phyloP scores from a whole-genome alignment of 2,329 filamentous ascomycete genomes.

The Hypoxylon sp. region DNA sequence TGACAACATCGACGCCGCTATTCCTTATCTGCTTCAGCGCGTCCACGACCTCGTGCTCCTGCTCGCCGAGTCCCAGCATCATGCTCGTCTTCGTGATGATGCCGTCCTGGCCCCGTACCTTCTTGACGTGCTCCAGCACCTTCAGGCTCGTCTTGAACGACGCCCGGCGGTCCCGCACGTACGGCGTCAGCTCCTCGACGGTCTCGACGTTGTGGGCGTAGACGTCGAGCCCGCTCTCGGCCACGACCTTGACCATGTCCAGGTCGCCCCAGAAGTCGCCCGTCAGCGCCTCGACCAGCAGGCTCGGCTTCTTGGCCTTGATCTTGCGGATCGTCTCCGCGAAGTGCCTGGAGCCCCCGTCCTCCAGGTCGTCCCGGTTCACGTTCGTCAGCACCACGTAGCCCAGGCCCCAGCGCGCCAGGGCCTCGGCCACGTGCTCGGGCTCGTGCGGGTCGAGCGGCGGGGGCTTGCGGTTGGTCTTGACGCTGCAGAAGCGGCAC shows the following conservation, averaged over 20 bases:
- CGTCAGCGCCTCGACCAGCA: slow-evolving; percentile 86
- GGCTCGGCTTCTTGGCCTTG: slow-evolving; percentile 82
- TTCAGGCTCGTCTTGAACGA: slow-evolving; percentile 87
- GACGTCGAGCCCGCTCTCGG: slow-evolving; percentile 89
- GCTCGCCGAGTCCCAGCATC: slow-evolving; percentile 96
- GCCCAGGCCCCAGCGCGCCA: slow-evolving; percentile 91
- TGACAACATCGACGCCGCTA: slow-evolving; percentile 90
- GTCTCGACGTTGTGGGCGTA: slow-evolving; percentile 99
- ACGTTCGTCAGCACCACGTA: slow-evolving; percentile 96
- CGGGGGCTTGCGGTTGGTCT: slow-evolving; percentile 80
- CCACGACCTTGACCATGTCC: slow-evolving; percentile 88
- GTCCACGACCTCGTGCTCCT: slow-evolving; percentile 85
- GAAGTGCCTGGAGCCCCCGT: slow-evolving; percentile 90
- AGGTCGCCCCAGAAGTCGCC: slow-evolving; percentile 89
- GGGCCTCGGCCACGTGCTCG: slow-evolving; percentile 94
- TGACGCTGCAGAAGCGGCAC: slow-evolving; percentile 97
- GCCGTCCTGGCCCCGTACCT: slow-evolving; percentile 71
- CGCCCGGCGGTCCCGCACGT: slow-evolving; percentile 88
- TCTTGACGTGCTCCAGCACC: slow-evolving; percentile 86
- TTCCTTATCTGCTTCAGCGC: slow-evolving; percentile 83
- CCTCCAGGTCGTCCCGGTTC: slow-evolving; percentile 90
- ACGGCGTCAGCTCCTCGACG: slow-evolving; percentile 88
- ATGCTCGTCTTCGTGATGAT: slow-evolving; percentile 99
- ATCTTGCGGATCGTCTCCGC: slow-evolving; percentile 95
- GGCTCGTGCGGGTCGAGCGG: slow-evolving; percentile 96